Percentiles rank a stretch among this genome's conserved stretches.
These are phyloP conservation scores for Wickerhamiella cacticola DNA, from an alignment of 805 yeast species.

Conservation along the genomic window DNA sequence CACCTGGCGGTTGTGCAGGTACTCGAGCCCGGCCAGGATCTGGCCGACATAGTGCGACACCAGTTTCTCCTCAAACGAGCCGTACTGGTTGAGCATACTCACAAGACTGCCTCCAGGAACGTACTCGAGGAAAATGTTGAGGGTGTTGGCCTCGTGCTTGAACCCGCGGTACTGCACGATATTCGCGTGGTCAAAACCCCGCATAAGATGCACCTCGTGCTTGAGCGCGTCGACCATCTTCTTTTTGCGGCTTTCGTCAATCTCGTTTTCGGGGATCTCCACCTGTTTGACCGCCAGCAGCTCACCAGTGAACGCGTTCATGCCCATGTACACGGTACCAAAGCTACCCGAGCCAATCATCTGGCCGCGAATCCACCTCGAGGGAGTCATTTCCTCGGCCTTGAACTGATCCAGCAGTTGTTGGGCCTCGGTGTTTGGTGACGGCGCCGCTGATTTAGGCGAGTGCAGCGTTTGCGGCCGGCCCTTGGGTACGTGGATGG, in stretches of 20 bases:
- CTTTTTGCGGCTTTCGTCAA: conserved; percentile 21
- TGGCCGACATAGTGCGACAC: conserved; percentile 63
- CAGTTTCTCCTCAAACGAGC: conserved; percentile 69
- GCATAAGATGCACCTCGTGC: conserved; percentile 43
- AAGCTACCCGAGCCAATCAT: conserved; percentile 90
- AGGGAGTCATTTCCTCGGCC: conserved; percentile 44
- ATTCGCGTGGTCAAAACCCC: conserved; percentile 76
- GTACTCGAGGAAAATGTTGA: conserved; percentile 72
- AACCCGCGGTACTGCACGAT: conserved; percentile 90
- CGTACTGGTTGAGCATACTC: conserved; percentile 56
- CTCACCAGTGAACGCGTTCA: conserved; percentile 87
- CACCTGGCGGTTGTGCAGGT: conserved; percentile 61
- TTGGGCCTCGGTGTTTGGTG: conserved; percentile 27
- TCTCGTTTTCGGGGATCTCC: conserved; percentile 40
- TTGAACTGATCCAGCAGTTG: conserved; percentile 31
- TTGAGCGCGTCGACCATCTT: conserved; percentile 22
- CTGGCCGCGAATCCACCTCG: conserved; percentile 86
- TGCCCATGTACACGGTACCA: conserved; percentile 85
- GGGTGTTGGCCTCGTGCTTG: conserved; percentile 51
- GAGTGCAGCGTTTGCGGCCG: conserved; percentile 13
- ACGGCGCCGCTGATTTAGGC: conserved; percentile 18
- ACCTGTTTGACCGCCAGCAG: conserved; percentile 96
- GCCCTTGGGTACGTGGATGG: not conserved
- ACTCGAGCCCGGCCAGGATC: conserved; percentile 60
- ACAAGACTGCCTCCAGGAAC: conserved; percentile 67